Conservation (phyloP, 2,329 filamentous ascomycete species). For the Alternaria alternata region DNA sequence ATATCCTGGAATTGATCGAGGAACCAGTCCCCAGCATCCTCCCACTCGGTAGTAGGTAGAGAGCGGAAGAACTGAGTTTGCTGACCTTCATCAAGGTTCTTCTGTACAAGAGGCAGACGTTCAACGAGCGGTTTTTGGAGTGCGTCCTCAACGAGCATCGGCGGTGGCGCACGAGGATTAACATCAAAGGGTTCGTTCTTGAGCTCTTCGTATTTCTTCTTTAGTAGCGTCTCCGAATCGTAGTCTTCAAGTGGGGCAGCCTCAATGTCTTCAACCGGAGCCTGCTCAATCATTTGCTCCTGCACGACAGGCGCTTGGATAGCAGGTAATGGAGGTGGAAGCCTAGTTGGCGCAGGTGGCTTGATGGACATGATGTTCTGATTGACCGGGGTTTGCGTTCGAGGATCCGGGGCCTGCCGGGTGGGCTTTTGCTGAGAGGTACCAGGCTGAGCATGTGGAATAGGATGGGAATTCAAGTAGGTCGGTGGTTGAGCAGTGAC, state of each 20-base stretch:
- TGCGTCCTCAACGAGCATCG: slow-evolving; percentile 34
- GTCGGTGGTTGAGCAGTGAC: not conserved
- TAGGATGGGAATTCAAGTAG: not conserved
- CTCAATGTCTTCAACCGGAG: slow-evolving; percentile 13
- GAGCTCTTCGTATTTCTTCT: slow-evolving; percentile 59
- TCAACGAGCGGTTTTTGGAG: slow-evolving; percentile 37
- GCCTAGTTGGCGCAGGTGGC: slow-evolving; percentile 6
- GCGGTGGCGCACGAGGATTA: slow-evolving; percentile 30
- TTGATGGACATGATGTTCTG: slow-evolving; percentile 6
- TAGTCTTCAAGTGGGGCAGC: slow-evolving; percentile 53
- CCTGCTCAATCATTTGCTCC: slow-evolving; percentile 16
- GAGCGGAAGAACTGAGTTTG: slow-evolving; percentile 61
- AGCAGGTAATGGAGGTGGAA: slow-evolving; percentile 2
- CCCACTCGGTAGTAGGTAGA: slow-evolving; percentile 65
- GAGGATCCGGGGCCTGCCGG: not conserved
- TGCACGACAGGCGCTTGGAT: slow-evolving; percentile 16
- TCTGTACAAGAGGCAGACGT: slow-evolving; percentile 38
- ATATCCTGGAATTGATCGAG: slow-evolving; percentile 63
- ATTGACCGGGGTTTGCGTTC: not conserved
- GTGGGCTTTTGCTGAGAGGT: slow-evolving; percentile 9
- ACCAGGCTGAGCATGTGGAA: not conserved
- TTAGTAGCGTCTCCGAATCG: slow-evolving; percentile 53
- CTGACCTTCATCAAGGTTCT: slow-evolving; percentile 38
- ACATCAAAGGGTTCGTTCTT: slow-evolving; percentile 60
- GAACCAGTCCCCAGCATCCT: slow-evolving; percentile 69